phyloP scores from a whole-genome alignment of 108 stramenopile genomes.

The Thalassiosira profunda region DNA sequence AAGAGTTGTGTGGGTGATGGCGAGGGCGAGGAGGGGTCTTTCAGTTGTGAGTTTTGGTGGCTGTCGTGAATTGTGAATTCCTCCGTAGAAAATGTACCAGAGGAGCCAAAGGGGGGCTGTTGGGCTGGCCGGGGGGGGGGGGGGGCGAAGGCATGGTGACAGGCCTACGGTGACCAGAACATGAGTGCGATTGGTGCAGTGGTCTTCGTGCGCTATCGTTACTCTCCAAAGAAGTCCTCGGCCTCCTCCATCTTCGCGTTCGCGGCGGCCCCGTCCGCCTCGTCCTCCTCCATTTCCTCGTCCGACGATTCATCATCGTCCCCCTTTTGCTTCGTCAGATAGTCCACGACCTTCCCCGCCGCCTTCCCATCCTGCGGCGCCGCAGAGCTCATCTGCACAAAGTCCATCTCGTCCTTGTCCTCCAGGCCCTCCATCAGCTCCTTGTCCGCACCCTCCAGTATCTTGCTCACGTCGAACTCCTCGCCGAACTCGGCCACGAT shows the following conservation, averaged over 20 bases:
- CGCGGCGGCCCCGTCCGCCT: conserved; percentile 12
- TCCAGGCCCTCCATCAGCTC: conserved; percentile 73
- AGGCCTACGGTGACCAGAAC: too few relatives aligned
- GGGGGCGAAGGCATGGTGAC: too few relatives aligned
- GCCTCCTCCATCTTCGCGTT: conserved; percentile 64
- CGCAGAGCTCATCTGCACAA: conserved; percentile 67
- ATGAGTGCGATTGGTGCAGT: too few relatives aligned
- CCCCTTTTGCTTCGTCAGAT: conserved; percentile 46
- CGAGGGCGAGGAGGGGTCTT: too few relatives aligned
- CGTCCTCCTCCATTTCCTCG: conserved; percentile 63
- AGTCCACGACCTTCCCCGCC: conserved; percentile 43
- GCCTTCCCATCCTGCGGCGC: conserved; percentile 14
- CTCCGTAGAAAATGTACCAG: too few relatives aligned
- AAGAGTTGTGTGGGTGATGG: too few relatives aligned
- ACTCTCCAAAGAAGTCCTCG: too few relatives aligned
- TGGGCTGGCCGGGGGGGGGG: too few relatives aligned
- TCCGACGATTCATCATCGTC: conserved; percentile 47
- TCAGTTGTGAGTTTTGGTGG: too few relatives aligned
- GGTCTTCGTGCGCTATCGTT: too few relatives aligned
- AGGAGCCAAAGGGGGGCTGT: too few relatives aligned
- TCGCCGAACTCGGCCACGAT: conserved; percentile 75
- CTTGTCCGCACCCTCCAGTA: conserved; percentile 57
- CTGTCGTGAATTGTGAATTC: too few relatives aligned
- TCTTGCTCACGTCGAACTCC: conserved; percentile 79
- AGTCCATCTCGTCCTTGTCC: conserved; percentile 92